phyloP scores from a whole-genome alignment of 345 rosid species.

The Rhodomyrtus tomentosa region DNA sequence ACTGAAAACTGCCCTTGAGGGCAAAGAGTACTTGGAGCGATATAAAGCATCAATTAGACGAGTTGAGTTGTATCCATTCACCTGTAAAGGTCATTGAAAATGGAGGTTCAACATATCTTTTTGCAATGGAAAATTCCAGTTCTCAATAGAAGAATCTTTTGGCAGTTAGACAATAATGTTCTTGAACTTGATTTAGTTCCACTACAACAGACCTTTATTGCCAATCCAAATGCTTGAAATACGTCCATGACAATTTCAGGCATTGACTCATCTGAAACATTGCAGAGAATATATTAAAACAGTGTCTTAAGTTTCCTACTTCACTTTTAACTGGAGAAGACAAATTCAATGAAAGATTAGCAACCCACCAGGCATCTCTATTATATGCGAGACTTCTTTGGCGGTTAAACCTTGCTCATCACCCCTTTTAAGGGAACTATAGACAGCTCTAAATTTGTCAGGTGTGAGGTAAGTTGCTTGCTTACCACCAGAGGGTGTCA shows the following conservation, averaged over 20 bases:
- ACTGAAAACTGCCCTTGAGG: conserved; percentile 18
- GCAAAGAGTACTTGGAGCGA: conserved; percentile 59
- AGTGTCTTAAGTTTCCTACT: neutral
- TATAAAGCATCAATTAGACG: conserved; percentile 64
- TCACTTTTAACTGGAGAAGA: neutral
- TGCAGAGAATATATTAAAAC: neutral
- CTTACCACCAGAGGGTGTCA: conserved; percentile 16
- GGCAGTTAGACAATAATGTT: neutral
- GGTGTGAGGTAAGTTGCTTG: conserved; percentile 23
- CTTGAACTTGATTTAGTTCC: neutral
- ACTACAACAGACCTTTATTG: conserved; percentile 46
- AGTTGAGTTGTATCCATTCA: conserved; percentile 46
- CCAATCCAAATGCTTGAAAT: conserved; percentile 67
- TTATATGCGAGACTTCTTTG: conserved; percentile 35
- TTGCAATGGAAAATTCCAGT: neutral
- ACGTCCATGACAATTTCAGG: conserved; percentile 35
- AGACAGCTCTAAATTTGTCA: conserved; percentile 33
- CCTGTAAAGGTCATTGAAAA: conserved; percentile 21
- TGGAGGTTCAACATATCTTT: neutral
- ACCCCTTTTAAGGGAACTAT: conserved; percentile 52
- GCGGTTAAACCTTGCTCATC: conserved; percentile 78
- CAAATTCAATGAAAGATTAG: neutral
- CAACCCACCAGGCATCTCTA: conserved; percentile 26
- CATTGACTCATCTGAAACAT: conserved; percentile 30
- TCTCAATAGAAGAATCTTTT: neutral